phyloP scores from a whole-genome alignment of 768 basidiomycete genomes.

The Mycena albidolilacea region DNA sequence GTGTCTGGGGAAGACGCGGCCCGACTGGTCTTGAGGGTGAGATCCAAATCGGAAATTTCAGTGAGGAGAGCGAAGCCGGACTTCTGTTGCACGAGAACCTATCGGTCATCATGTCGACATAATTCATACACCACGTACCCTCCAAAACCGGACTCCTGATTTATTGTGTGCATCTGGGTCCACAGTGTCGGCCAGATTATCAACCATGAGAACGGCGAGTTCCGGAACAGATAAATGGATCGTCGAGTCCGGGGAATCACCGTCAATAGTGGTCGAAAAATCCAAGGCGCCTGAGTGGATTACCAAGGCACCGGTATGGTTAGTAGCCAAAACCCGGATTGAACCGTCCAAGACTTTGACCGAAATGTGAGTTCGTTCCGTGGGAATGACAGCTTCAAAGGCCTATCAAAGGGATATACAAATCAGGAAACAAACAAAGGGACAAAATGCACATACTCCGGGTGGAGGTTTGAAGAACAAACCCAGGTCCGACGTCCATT shows the following conservation, averaged over 20 bases:
- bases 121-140: constrained; percentile 60
- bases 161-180: constrained; percentile 40
- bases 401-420: constrained; percentile 58
- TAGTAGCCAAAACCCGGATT: constrained; percentile 70
- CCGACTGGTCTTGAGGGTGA: constrained; percentile 55
- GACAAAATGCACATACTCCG: constrained; percentile 70
- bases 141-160: constrained; percentile 72
- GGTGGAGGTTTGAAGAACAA: constrained; percentile 86
- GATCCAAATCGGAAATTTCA: constrained; percentile 68
- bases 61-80: constrained; percentile 79
- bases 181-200: constrained; percentile 60
- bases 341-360: constrained; percentile 79
- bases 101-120: not conserved
- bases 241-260: constrained; percentile 70
- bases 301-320: constrained; percentile 75
- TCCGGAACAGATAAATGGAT: constrained; percentile 66
- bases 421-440: not conserved
- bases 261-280: constrained; percentile 82
- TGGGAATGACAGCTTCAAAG: constrained; percentile 94
- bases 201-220: constrained; percentile 67
- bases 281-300: constrained; percentile 75
- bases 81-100: constrained; percentile 54
- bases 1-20: constrained; percentile 51
- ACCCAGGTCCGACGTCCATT: constrained; percentile 73
- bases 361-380: constrained; percentile 83